These are phyloP conservation scores for Phytophthora ramorum DNA, from an alignment of 352 stramenopile species.

Conservation along the genomic window DNA sequence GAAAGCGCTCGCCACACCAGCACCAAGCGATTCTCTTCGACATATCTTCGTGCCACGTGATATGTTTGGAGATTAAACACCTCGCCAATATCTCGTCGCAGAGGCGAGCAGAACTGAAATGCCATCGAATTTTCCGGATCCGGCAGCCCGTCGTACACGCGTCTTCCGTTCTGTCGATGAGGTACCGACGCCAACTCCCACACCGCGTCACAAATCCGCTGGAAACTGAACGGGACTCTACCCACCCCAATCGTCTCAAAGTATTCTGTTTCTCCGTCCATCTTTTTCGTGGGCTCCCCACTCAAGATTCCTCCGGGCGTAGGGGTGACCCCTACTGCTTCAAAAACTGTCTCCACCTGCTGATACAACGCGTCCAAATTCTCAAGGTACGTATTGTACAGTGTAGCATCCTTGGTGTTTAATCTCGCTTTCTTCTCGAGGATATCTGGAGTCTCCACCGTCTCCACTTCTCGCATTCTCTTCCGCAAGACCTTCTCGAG, in stretches of 20 bases:
- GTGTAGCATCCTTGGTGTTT: constrained; percentile 16
- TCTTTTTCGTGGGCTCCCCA: constrained; percentile 19
- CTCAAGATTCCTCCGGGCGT: constrained; percentile 19
- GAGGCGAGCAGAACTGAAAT: constrained; percentile 35
- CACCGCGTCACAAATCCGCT: constrained; percentile 24
- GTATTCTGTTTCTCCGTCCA: constrained; percentile 21
- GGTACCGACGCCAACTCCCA: constrained; percentile 28
- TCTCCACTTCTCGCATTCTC: constrained; percentile 20
- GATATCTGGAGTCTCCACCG: constrained; percentile 9
- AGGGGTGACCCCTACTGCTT: constrained; percentile 11
- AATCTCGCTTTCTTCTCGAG: constrained; percentile 25
- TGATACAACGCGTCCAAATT: constrained; percentile 29
- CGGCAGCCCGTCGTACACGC: constrained; percentile 14
- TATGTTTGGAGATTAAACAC: constrained; percentile 17
- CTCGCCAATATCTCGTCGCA: constrained; percentile 11
- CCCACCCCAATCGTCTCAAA: constrained; percentile 30
- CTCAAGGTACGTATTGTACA: constrained; percentile 38
- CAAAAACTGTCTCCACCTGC: constrained; percentile 21
- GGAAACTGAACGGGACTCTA: constrained; percentile 20
- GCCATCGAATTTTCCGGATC: constrained; percentile 44
- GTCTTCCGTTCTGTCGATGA: constrained; percentile 21
- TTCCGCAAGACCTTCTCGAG: constrained; percentile 23
- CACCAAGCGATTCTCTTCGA: constrained; percentile 49
- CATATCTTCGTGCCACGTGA: constrained; percentile 36
- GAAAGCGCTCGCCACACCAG: constrained; percentile 53